Evolutionary conservation across 1,139 yeast species (phyloP), one percentile per base, ranked within the genome.

Genomic region (Nadsonia commutata): DNA sequence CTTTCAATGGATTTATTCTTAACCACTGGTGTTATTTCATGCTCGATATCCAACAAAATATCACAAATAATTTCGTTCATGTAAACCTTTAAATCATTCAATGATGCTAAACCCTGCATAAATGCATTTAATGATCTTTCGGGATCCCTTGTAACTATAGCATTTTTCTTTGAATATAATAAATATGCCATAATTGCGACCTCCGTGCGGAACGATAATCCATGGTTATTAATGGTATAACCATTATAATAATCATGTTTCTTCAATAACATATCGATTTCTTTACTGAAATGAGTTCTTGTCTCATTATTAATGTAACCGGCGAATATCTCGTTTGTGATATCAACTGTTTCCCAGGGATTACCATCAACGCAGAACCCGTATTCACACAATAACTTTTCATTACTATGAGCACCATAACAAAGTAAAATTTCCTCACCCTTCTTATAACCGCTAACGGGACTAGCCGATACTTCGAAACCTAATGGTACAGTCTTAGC

Each of bases 341-440:
- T 57, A 54, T 88, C 94, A 2, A 86, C 57, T 48, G 67, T 77
- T 51, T 85, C 79, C 86, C 90, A 80, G 23, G 60, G 64, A 56
- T 85, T 85, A 1, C 44, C 38, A 1, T 56, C 61, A 1, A 82
- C 60, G 17, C 70, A 68, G 63, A 88, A 90, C 1, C 97, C 97
- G 55, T 90, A 90, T 59, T 90, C 97, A 54, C 81, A 76, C 11
- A 85, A 63, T 37, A 90, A 63, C 52, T 84, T 83, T 40, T 76
- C 83, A 57, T 88, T 86, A 19, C 81, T 75, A 59, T 88, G 96
- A 0, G 95, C 79, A 0, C 97, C 97, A 57, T 90, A 90, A 43
- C 80, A 76, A 50, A 90, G 68, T 52, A 65, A 75, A 2, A 88
- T 52, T 58, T 88, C 93, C 17, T 77, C 79, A 2, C 67, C 75